Conservation (phyloP, 192 early-diverging fungal genomes). For the Podila horticola region DNA sequence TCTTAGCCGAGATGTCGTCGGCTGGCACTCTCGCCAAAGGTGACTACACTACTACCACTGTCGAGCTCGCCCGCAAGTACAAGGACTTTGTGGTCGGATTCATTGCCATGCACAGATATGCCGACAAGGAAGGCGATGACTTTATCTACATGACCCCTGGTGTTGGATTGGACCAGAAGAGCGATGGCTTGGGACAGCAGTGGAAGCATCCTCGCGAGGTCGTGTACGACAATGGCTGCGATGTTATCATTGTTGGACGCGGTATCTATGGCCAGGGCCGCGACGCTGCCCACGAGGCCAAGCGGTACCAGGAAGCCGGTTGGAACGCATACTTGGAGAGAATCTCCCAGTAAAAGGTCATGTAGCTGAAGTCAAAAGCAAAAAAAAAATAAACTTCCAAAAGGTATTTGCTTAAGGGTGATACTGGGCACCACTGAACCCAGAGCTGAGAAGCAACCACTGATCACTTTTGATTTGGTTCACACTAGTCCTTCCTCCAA, state of each 20-base stretch:
- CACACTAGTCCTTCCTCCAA: neutral
- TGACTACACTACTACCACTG: constrained; percentile 84
- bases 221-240: constrained; percentile 83
- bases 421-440: neutral
- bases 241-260: constrained; percentile 98
- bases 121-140: constrained; percentile 75
- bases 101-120: constrained; percentile 69
- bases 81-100: constrained; percentile 96
- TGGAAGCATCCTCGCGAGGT: constrained; percentile 93
- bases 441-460: neutral
- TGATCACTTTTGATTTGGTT: neutral
- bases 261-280: constrained; percentile 94
- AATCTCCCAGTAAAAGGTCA: constrained; percentile 31
- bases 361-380: too few species aligned
- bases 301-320: constrained; percentile 91
- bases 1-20: constrained; percentile 98
- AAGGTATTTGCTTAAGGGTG: constrained; percentile 2
- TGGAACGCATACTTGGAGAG: constrained; percentile 91
- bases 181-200: constrained; percentile 94
- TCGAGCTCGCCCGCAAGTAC: constrained; percentile 87
- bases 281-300: constrained; percentile 75
- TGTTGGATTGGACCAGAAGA: constrained; percentile 83
- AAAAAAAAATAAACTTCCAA: too few species aligned
- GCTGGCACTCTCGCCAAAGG: constrained; percentile 87
- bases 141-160: constrained; percentile 97